These are phyloP conservation scores for button mushroom (Agaricus bisporus) DNA, from an alignment of 768 basidiomycete genomes.

Conservation along the genomic window DNA sequence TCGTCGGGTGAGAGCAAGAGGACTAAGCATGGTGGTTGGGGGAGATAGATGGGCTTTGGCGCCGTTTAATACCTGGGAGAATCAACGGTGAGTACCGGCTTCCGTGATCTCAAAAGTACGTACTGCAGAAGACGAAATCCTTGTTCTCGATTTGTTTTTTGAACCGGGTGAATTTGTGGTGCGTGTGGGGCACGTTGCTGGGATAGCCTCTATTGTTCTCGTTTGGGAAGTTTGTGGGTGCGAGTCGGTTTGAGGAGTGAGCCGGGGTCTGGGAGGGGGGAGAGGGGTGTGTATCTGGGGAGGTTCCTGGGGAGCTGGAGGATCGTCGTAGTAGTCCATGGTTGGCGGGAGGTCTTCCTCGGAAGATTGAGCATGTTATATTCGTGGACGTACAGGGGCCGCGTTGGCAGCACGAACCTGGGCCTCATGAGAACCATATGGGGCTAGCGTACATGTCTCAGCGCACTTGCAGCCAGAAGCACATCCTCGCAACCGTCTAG, in stretches of 20 bases:
- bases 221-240: not conserved
- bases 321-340: slow-evolving; percentile 4
- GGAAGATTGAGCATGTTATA: not conserved
- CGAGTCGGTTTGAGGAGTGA: not conserved
- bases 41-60: too few species aligned
- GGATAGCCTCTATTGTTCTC: too few species aligned
- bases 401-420: not conserved
- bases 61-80: too few species aligned
- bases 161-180: not conserved
- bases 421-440: too few species aligned
- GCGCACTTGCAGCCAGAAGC: too few species aligned
- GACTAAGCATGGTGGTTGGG: not conserved
- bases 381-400: not conserved
- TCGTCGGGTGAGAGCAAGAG: not conserved
- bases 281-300: slow-evolving; percentile 2
- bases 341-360: too few species aligned
- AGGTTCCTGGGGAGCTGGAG: slow-evolving; percentile 8
- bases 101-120: not conserved
- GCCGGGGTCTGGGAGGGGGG: slow-evolving; percentile 1
- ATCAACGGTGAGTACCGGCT: not conserved
- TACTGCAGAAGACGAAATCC: too few species aligned
- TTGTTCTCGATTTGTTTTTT: too few species aligned
- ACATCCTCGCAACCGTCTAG: not conserved
- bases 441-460: too few species aligned
- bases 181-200: too few species aligned